Evolutionary conservation across 345 rosid species (phyloP).

Genomic region (Citrus reticulata): DNA sequence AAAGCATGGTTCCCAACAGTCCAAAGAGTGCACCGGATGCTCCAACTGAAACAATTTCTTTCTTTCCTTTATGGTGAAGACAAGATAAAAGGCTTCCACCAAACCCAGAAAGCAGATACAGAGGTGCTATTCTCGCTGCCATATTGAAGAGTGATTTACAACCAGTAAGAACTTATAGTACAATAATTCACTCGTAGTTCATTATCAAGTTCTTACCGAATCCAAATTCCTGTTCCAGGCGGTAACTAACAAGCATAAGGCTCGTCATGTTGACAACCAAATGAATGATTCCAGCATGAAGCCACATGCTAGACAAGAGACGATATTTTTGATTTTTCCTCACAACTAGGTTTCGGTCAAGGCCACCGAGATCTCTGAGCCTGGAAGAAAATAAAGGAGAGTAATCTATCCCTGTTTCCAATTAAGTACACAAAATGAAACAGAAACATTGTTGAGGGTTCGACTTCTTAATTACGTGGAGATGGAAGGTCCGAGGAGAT

Average conservation of each 20-base stretch:
- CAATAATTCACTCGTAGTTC: neutral
- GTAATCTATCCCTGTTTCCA: neutral
- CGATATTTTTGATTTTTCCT: constrained; percentile 66
- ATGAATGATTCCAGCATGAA: constrained; percentile 85
- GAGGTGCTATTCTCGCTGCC: constrained; percentile 72
- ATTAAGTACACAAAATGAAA: neutral
- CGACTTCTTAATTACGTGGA: constrained; percentile 40
- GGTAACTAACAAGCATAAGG: constrained; percentile 69
- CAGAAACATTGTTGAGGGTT: neutral
- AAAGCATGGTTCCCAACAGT: constrained; percentile 93
- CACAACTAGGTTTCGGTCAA: constrained; percentile 52
- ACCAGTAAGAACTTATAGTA: neutral
- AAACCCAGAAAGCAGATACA: constrained; percentile 70
- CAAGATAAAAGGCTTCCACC: constrained; percentile 87
- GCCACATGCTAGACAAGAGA: constrained; percentile 78
- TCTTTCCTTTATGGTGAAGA: constrained; percentile 22
- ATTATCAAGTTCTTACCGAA: constrained; percentile 48
- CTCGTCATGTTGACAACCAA: constrained; percentile 74
- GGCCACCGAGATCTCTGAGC: constrained; percentile 71
- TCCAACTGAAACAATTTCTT: constrained; percentile 63
- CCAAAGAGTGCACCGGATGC: constrained; percentile 98
- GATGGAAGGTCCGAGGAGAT: constrained; percentile 64
- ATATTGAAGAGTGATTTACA: neutral
- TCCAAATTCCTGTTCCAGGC: constrained; percentile 91
- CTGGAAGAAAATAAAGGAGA: constrained; percentile 25